Evolutionary conservation across 208 protist genomes (phyloP).

Genomic region (Crithidia acanthocephali): DNA sequence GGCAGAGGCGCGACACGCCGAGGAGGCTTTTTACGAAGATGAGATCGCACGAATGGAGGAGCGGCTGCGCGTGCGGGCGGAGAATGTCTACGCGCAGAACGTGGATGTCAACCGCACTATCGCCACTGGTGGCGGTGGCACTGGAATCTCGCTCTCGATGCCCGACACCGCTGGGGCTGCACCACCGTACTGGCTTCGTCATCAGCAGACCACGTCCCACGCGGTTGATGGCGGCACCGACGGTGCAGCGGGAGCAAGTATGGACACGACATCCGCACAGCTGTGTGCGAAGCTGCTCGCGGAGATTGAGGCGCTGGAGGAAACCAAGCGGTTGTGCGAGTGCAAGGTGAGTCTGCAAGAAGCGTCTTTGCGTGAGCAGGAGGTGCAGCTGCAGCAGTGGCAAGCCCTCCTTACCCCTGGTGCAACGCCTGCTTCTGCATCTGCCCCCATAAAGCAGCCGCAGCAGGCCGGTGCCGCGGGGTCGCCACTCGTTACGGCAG

Average conservation of each 20-base stretch:
- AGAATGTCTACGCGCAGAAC: constrained; percentile 36
- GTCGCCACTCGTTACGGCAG: constrained; percentile 9
- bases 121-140: constrained; percentile 14
- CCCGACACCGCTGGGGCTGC: too few relatives aligned
- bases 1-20: constrained; percentile 24
- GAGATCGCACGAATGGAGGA: constrained; percentile 38
- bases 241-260: neutral
- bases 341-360: constrained; percentile 36
- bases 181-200: constrained; percentile 18
- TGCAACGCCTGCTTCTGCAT: neutral
- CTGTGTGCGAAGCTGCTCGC: constrained; percentile 21
- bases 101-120: constrained; percentile 47
- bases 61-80: constrained; percentile 36
- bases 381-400: constrained; percentile 25
- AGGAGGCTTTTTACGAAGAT: constrained; percentile 34
- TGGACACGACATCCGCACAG: neutral
- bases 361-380: constrained; percentile 18
- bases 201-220: neutral
- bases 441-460: neutral
- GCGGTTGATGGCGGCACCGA: neutral
- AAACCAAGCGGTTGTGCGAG: constrained; percentile 27
- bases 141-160: too few relatives aligned
- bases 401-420: constrained; percentile 12
- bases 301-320: constrained; percentile 31
- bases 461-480: neutral